Percentiles rank a stretch among this genome's conserved stretches.
Conservation (phyloP, 2,329 filamentous ascomycete species). For the Fusarium zealandicum region DNA sequence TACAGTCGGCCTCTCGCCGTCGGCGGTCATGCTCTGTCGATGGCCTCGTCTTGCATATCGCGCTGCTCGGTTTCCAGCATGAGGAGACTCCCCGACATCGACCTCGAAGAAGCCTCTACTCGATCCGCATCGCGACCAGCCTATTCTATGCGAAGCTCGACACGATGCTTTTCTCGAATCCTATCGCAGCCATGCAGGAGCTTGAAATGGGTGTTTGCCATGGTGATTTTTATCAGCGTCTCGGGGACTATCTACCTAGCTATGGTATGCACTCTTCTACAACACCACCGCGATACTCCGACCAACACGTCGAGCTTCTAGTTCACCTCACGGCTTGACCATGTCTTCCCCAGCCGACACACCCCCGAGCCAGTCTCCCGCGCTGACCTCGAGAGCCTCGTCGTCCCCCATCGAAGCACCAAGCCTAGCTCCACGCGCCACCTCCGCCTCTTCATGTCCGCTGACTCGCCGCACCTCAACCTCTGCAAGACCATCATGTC, state of each 20-base stretch:
- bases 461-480: constrained; percentile 47
- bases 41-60: constrained; percentile 29
- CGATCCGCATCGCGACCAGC: constrained; percentile 1
- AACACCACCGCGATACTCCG: fast-evolving
- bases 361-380: constrained; percentile 6
- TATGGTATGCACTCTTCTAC: neutral
- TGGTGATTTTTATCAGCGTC: constrained; percentile 9
- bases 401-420: neutral
- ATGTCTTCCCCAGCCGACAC: neutral
- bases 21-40: constrained; percentile 10
- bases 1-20: no score
- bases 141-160: constrained; percentile 3
- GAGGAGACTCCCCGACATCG: constrained; percentile 13
- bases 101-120: constrained; percentile 25
- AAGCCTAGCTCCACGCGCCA: constrained; percentile 31
- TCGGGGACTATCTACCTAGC: constrained; percentile 11
- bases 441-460: constrained; percentile 50
- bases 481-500: constrained; percentile 51
- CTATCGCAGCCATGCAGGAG: constrained; percentile 4
- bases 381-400: constrained; percentile 18
- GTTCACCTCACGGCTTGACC: constrained; percentile 10
- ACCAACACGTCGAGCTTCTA: constrained; percentile 7
- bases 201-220: constrained; percentile 5
- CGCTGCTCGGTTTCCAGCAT: constrained; percentile 20
- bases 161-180: neutral